Conservation (phyloP, 306 rosid genomes). For the Corylus americana region DNA sequence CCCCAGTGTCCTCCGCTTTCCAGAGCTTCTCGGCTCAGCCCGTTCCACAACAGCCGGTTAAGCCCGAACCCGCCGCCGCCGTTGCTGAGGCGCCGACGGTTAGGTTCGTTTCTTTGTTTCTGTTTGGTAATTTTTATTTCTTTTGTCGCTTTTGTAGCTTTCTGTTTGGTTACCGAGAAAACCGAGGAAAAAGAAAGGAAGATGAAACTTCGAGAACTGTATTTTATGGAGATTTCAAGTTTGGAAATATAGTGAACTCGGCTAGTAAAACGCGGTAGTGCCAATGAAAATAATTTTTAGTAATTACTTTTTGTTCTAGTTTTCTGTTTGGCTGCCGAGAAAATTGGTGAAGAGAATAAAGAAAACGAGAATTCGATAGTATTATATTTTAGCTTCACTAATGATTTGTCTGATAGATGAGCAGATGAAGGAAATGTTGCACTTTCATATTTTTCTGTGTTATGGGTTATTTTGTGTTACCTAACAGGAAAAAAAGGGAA, state of each 20-base stretch:
- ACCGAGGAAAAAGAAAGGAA: not conserved
- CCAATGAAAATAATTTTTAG: not conserved
- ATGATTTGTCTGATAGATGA: not conserved
- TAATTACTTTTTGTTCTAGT: not conserved
- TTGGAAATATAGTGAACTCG: not conserved
- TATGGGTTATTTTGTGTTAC: too few relatives aligned
- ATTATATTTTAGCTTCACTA: not conserved
- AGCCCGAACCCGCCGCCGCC: slow-evolving; percentile 29
- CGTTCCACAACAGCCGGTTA: slow-evolving; percentile 5
- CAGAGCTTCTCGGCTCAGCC: slow-evolving; percentile 40
- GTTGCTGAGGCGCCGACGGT: slow-evolving; percentile 29
- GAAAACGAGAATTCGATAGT: slow-evolving; percentile 3
- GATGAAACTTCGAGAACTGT: not conserved
- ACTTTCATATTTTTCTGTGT: not conserved
- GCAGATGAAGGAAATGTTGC: not conserved
- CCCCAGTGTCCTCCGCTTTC: slow-evolving; percentile 44
- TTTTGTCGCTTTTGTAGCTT: not conserved
- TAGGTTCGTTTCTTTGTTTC: not conserved
- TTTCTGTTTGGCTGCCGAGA: not conserved
- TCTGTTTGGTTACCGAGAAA: slow-evolving; percentile 18
- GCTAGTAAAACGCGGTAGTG: not conserved
- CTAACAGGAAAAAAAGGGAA: too few relatives aligned
- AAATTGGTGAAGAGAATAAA: not conserved
- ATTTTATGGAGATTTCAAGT: not conserved
- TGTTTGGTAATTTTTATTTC: not conserved